Evolutionary conservation across 2,329 filamentous ascomycete species (phyloP), one percentile per base, ranked within the genome.

Genomic region (Shiraia bambusicola): DNA sequence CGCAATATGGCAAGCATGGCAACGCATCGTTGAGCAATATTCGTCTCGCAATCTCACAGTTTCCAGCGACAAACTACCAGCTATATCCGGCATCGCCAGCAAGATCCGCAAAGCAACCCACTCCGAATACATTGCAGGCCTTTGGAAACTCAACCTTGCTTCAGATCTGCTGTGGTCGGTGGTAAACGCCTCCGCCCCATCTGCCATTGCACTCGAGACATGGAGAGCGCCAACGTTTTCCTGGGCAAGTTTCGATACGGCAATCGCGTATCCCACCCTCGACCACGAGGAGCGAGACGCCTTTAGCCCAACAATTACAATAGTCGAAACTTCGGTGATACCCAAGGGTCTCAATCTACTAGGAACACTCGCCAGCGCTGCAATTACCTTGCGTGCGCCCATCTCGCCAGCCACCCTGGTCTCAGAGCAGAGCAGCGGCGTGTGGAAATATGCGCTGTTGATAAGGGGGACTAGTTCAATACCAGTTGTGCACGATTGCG

Each of bases 71-170:
- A 66, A 62, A 28, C 42, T 68, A 6, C 61, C 61, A 12, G 63
- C 64, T 1, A 57, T 68, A 15, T 66, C 63, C 8, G 64, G 65
- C 3, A 63, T 68, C 14, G 63, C 65, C n/a, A 49, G 41, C 16
- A 63, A 60, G 29, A 61, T 67, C 25, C 47, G 53, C 22, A 52
- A 55, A 28, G 58, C 56, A 10, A 63, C 62, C 7, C 41, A 52
- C 10, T 65, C 61, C 1, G 45, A 50, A 2, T 68, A 66, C 16
- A n/a, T 66, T n/a, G 59, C 59, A 11, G 64, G 65, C n/a, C 28
- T 67, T 0, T 67, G 64, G 63, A 59, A 59, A 33, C 42, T 45
- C 10, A 62, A 65, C n/a, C 32, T 67, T 11, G 54, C 57, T 3
- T 54, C 49, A 7, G 64, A 63, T 39, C 34, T 67, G 9, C 42